phyloP scores from a whole-genome alignment of 768 basidiomycete genomes.

The Leccinum disarticulatum region DNA sequence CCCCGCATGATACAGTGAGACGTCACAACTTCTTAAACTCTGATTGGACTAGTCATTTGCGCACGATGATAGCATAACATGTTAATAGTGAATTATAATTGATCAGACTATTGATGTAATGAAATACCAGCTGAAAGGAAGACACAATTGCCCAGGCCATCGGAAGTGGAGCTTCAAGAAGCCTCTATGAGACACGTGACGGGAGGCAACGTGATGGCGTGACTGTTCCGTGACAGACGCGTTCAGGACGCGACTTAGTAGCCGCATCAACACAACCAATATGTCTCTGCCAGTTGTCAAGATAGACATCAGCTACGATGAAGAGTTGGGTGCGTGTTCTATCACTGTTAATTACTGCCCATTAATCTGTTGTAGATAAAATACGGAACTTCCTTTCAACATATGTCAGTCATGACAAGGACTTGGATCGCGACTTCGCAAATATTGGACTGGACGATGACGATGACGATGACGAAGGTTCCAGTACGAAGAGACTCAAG shows the following conservation, averaged over 20 bases:
- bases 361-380: slow-evolving; percentile 45
- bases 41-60: background rate
- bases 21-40: background rate
- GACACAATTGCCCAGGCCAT: too few relatives aligned
- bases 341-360: background rate
- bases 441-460: slow-evolving; percentile 66
- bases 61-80: background rate
- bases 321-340: slow-evolving; percentile 59
- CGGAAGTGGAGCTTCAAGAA: too few relatives aligned
- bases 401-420: slow-evolving; percentile 64
- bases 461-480: slow-evolving; percentile 33
- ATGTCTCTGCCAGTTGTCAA: slow-evolving; percentile 65
- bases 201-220: slow-evolving; percentile 13
- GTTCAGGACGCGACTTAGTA: slow-evolving; percentile 19
- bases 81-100: background rate
- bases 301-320: slow-evolving; percentile 63
- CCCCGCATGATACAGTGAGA: background rate
- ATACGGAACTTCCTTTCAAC: slow-evolving; percentile 71
- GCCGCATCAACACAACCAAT: slow-evolving; percentile 14
- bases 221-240: slow-evolving; percentile 30
- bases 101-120: background rate
- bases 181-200: slow-evolving; percentile 16
- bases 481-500: slow-evolving; percentile 52
- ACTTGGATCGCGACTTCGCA: slow-evolving; percentile 64
- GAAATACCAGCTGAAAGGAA: background rate